Evolutionary conservation across 1,284 basidiomycete species (phyloP).

Genomic region (Ustilago shanxiensis): DNA sequence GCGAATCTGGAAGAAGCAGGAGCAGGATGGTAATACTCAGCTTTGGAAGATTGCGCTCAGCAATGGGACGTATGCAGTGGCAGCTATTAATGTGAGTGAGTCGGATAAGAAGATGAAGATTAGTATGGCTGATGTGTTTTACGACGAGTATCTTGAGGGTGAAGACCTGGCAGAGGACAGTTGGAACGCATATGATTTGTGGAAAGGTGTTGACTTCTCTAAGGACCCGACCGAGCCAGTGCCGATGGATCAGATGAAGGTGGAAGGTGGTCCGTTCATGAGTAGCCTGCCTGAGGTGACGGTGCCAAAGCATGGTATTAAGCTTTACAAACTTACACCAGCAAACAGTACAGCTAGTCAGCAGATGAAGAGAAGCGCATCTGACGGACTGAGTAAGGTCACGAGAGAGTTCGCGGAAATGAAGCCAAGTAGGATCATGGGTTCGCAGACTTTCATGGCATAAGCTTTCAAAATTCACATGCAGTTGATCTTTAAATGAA

Average conservation of each 20-base stretch:
- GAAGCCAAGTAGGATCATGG: constrained; percentile 32
- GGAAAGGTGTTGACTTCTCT: constrained; percentile 33
- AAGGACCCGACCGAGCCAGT: constrained; percentile 16
- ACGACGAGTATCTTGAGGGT: constrained; percentile 34
- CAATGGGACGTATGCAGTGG: constrained; percentile 49
- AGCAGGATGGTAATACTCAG: constrained; percentile 38
- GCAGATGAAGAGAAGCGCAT: constrained; percentile 1
- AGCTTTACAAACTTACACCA: constrained; percentile 26
- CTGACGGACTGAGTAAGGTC: constrained; percentile 14
- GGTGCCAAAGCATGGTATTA: constrained; percentile 30
- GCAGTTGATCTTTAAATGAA: no score
- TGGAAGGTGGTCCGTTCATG: constrained; percentile 10
- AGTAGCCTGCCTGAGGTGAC: constrained; percentile 20
- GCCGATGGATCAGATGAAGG: constrained; percentile 19
- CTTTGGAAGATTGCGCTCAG: constrained; percentile 42
- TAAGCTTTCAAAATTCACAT: background rate
- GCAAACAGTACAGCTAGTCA: background rate
- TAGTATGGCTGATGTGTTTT: constrained; percentile 32
- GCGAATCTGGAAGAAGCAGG: constrained; percentile 42
- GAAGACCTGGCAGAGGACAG: constrained; percentile 15
- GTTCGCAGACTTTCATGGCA: constrained; percentile 15
- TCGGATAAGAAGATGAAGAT: constrained; percentile 31
- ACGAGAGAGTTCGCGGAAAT: constrained; percentile 31
- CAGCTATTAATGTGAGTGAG: constrained; percentile 43
- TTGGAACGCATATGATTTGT: constrained; percentile 39